These are phyloP conservation scores for Macroventuria anomochaeta DNA, from an alignment of 2,329 filamentous ascomycete genomes.

Conservation along the genomic window DNA sequence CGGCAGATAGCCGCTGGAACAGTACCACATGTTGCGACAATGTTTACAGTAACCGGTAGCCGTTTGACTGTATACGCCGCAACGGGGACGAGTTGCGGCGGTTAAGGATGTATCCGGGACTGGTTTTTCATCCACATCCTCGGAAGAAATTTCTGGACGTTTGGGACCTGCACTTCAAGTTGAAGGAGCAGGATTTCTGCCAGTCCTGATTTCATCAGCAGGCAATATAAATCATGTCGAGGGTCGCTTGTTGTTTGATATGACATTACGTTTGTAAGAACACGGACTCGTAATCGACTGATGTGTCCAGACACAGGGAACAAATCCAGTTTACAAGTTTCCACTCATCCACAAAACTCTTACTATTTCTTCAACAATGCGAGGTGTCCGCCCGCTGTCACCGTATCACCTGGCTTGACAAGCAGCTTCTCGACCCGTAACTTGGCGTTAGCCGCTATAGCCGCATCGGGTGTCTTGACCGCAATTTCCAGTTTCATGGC, in stretches of 20 bases:
- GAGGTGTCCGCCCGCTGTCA: constrained; percentile 46
- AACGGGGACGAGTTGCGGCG: too few species aligned
- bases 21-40: neutral
- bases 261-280: neutral
- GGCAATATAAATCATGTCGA: neutral
- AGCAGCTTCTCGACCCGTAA: constrained; percentile 51
- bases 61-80: too few species aligned
- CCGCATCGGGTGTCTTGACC: constrained; percentile 48
- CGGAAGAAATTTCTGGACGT: too few species aligned
- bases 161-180: too few species aligned
- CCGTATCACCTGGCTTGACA: constrained; percentile 51
- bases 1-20: neutral
- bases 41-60: too few species aligned
- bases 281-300: neutral
- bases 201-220: too few species aligned
- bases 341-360: neutral
- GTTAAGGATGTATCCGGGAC: too few species aligned
- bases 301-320: neutral
- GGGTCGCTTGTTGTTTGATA: neutral
- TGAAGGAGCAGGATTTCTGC: too few species aligned
- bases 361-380: constrained; percentile 29
- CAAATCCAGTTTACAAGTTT: neutral
- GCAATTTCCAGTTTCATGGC: constrained; percentile 57
- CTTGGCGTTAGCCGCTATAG: constrained; percentile 14
- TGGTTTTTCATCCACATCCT: too few species aligned